Evolutionary conservation across 2,329 filamentous ascomycete genomes (phyloP).

Genomic region (Trichoderma pleuroti): DNA sequence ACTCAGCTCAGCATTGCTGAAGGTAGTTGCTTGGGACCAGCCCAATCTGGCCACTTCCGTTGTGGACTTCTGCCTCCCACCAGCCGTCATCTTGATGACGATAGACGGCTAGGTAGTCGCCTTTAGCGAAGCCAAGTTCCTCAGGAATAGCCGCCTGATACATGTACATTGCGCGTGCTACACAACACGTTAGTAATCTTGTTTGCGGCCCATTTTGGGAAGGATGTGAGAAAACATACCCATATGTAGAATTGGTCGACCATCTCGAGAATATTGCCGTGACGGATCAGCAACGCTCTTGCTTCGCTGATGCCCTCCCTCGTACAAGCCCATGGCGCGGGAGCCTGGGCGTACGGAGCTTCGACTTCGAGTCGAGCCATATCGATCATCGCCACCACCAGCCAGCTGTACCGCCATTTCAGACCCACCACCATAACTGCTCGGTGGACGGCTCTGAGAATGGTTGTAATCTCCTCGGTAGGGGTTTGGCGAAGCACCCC

Average conservation of each 20-base stretch:
- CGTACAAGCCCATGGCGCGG: conserved; percentile 55
- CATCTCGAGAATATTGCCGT: conserved; percentile 81
- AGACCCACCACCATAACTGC: conserved; percentile 46
- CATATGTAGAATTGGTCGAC: conserved; percentile 84
- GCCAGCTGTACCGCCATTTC: conserved; percentile 69
- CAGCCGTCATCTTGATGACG: conserved; percentile 95
- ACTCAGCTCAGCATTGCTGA: conserved; percentile 46
- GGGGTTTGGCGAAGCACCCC: conserved; percentile 48
- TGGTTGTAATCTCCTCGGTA: conserved; percentile 41
- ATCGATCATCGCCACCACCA: conserved; percentile 50
- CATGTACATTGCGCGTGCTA: conserved; percentile 89
- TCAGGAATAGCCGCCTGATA: conserved; percentile 94
- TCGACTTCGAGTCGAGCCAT: conserved; percentile 54
- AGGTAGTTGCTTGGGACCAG: conserved; percentile 68
- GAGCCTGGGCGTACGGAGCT: conserved; percentile 47
- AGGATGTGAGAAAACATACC: conserved; percentile 58
- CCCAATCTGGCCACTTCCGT: conserved; percentile 56
- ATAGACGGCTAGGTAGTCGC: conserved; percentile 83
- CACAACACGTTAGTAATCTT: conserved; percentile 19
- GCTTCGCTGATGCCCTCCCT: conserved; percentile 60
- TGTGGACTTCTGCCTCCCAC: conserved; percentile 96
- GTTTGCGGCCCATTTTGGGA: conserved; percentile 14
- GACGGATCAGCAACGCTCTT: conserved; percentile 82
- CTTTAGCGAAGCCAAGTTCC: conserved; percentile 88
- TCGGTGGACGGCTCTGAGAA: conserved; percentile 45